A percentile compares a stretch with the other conserved stretches of the same genome.
These are phyloP conservation scores for Drechslera avenae DNA, from an alignment of 2,329 filamentous ascomycete genomes.

Conservation along the genomic window DNA sequence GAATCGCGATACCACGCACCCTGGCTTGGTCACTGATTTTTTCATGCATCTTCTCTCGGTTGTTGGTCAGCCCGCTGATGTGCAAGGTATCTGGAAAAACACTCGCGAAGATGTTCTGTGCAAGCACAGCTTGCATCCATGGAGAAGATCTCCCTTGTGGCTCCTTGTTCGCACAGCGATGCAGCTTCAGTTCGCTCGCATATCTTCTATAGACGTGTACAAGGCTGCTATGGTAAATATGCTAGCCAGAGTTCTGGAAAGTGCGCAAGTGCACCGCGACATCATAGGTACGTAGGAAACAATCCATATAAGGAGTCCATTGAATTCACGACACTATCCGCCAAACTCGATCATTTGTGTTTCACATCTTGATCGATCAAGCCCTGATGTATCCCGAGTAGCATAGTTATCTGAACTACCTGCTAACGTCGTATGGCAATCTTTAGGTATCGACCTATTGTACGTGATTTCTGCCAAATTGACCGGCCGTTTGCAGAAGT, in stretches of 20 bases:
- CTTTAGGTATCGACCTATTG: slow-evolving; percentile 15
- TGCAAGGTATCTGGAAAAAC: slow-evolving; percentile 54
- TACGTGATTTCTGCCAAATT: slow-evolving; percentile 29
- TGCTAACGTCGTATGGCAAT: background rate
- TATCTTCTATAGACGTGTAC: slow-evolving; percentile 43
- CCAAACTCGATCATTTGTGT: too few species aligned
- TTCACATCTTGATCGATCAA: too few species aligned
- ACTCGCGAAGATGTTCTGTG: slow-evolving; percentile 62
- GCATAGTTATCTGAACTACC: too few species aligned
- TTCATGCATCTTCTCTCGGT: slow-evolving; percentile 50
- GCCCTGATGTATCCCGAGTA: too few species aligned
- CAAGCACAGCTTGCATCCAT: slow-evolving; percentile 47
- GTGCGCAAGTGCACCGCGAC: background rate
- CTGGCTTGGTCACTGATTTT: slow-evolving; percentile 59
- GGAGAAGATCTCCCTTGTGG: slow-evolving; percentile 62
- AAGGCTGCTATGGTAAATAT: slow-evolving; percentile 60
- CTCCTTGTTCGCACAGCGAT: slow-evolving; percentile 60
- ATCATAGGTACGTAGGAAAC: too few species aligned
- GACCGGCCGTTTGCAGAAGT: slow-evolving; percentile 28
- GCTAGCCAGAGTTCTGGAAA: slow-evolving; percentile 50
- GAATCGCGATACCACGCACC: slow-evolving; percentile 56
- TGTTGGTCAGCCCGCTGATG: slow-evolving; percentile 38
- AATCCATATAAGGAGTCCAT: too few species aligned
- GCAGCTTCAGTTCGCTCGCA: slow-evolving; percentile 47
- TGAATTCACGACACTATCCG: too few species aligned